These are phyloP conservation scores for Pistacia integerrima DNA, from an alignment of 345 rosid genomes.

Conservation along the genomic window DNA sequence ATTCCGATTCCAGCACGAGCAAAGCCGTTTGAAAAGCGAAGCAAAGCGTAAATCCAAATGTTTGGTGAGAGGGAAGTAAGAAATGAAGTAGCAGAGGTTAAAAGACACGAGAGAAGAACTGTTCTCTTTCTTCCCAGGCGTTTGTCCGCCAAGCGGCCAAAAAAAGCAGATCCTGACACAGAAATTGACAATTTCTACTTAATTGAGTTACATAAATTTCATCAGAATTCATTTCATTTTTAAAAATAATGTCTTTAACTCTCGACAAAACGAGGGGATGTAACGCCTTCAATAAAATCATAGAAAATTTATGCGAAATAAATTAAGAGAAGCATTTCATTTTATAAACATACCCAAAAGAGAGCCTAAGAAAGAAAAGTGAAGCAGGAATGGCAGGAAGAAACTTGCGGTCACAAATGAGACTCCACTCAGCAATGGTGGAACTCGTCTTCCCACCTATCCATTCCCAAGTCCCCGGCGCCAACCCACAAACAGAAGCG, in stretches of 20 bases:
- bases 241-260: too few species aligned
- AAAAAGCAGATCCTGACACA: conserved; percentile 55
- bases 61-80: conserved; percentile 72
- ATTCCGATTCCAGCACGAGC: conserved; percentile 63
- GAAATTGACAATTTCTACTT: neutral
- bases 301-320: too few species aligned
- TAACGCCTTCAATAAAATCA: too few species aligned
- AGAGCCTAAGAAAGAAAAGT: conserved; percentile 75
- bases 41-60: conserved; percentile 62
- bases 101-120: conserved; percentile 44
- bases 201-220: too few species aligned
- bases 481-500: conserved; percentile 47
- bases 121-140: conserved; percentile 67
- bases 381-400: conserved; percentile 76
- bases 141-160: conserved; percentile 60
- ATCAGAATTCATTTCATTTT: too few species aligned
- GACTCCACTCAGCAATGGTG: conserved; percentile 67
- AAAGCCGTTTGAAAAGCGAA: conserved; percentile 68
- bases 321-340: too few species aligned
- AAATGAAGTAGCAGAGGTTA: conserved; percentile 53
- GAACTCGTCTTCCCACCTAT: conserved; percentile 47
- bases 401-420: conserved; percentile 63
- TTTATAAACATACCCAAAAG: conserved; percentile 46
- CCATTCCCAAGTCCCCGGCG: conserved; percentile 73
- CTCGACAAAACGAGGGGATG: too few species aligned